These are phyloP conservation scores for Camellia lanceoleosa DNA, from an alignment of 148 eudicot genomes.

Conservation along the genomic window DNA sequence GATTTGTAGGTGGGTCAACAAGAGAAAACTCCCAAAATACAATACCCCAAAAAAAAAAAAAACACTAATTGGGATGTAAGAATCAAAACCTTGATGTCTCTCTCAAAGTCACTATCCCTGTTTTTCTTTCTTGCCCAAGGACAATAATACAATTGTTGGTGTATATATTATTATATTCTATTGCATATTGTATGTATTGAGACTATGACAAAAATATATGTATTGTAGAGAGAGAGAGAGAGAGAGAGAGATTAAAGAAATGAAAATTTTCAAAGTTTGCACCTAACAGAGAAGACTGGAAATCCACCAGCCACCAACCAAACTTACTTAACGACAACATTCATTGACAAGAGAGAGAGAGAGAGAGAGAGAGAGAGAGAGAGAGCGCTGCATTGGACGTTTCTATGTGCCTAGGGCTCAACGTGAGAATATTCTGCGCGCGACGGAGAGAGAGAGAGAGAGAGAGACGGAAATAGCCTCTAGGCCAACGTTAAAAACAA, in stretches of 20 bases:
- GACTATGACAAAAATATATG: background rate
- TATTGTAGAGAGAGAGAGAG: background rate
- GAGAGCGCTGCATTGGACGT: background rate
- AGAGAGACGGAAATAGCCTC: background rate
- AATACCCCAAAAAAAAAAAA: background rate
- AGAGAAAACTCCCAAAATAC: constrained; percentile 13
- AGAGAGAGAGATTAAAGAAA: background rate
- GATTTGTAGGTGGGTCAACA: constrained; percentile 15
- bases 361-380: constrained; percentile 3
- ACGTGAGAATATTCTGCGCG: background rate
- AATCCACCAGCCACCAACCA: constrained; percentile 12
- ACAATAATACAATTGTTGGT: background rate
- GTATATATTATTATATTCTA: background rate
- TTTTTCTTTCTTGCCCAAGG: background rate
- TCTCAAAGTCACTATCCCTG: background rate
- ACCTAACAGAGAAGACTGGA: constrained; percentile 4
- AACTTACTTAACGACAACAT: background rate
- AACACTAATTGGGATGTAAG: background rate
- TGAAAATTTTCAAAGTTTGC: background rate
- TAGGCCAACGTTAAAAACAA: background rate
- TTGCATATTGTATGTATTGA: background rate
- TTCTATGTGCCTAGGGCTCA: background rate
- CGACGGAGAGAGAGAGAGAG: background rate
- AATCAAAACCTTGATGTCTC: background rate
- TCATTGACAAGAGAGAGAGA: background rate